Base-by-base conservation (phyloP, 2,329 filamentous ascomycete species). In the Arthrobotrys conoides region DNA sequence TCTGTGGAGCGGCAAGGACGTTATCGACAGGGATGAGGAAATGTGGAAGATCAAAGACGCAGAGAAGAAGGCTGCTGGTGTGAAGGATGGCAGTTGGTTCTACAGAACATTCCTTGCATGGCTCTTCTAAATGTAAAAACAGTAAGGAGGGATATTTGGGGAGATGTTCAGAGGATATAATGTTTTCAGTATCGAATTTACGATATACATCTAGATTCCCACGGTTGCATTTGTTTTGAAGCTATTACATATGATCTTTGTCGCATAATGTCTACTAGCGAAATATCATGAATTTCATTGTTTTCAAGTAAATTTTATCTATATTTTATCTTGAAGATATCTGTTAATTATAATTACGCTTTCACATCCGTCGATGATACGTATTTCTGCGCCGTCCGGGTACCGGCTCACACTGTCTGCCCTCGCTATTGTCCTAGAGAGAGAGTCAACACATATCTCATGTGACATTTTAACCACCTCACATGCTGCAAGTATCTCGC, bases 1-100 rank as follows among this genome's bases (percentile, higher is more conserved):
- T 86, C 88, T 93, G 79, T 93, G 88, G 85, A 88, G 88, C 0
- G 92, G 91, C 82, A 93, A 93, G 86, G 91, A 91, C 67, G 87
- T 88, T 76, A 91, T 93, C 80, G 91, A 93, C 84, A 87, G 89
- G 8, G 91, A 93, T 82, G 92, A 94, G 85, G 88, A 89, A 76
- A 82, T 92, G 69, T 90, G 88, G 10, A 82, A 83, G n/a, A 84
- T 89, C 83, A 87, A 86, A 1, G 85, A 85, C 44, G 84, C 83
- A 80, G 83, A 84, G 65, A 83, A 83, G 36, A 83, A 81, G 1
- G 68, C 64, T 2, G 71, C 73, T 41, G 79, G 80, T 18, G 69
- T 84, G 30, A 82, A 83, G 33, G 76, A 81, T 0, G 85, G 85
- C 0, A 82, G 83, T 44, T 87, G 86, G 86, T 90, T 91, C 83